Base-by-base conservation (phyloP, 805 yeast species). In the Kluyveromyces nonfermentans region DNA sequence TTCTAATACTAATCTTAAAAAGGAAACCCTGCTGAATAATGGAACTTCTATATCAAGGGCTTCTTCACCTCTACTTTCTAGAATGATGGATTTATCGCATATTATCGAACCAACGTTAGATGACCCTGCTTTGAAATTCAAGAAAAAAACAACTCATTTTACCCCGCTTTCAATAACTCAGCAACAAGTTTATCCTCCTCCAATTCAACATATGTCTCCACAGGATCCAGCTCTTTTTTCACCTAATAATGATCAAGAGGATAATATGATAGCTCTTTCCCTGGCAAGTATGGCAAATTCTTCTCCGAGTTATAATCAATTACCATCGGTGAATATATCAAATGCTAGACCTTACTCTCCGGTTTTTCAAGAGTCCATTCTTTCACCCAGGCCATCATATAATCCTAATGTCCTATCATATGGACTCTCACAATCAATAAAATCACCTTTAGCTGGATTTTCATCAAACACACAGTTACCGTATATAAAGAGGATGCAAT, bases 51-150 rank as follows among this genome's bases (percentile, higher is more conserved):
- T 56, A 12, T 59, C 63, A 40, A 53, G 66, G 40, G 56, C 59
- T 16, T 59, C 66, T 3, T 62, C 66, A 4, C 66, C 66, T 2
- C 42, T 62, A 35, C 47, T 62, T 15, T 54, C 64, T 14, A 50
- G 65, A 48, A 62, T 62, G 66, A 62, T 60, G 64, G 66, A 62
- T 45, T 48, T 60, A 33, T 60, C 64, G 3, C 60, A 60, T 44
- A 62, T 62, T 18, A 61, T 62, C 10, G 66, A 62, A 40, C 66
- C 66, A n/a, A 62, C 66, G n/a, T 48, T 62, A 37, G 63, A 62
- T 43, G 65, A 62, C 49, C 55, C 64, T 10, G 50, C 64, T n/a
- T 45, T 58, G 35, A 58, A 55, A 38, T 53, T 59, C 35, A 56
- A 53, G 33, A 57, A 54, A 40, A 57, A 49, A 35, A 39, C 40